phyloP scores from a whole-genome alignment of 441 rosid species.

The Gossypium lobatum region DNA sequence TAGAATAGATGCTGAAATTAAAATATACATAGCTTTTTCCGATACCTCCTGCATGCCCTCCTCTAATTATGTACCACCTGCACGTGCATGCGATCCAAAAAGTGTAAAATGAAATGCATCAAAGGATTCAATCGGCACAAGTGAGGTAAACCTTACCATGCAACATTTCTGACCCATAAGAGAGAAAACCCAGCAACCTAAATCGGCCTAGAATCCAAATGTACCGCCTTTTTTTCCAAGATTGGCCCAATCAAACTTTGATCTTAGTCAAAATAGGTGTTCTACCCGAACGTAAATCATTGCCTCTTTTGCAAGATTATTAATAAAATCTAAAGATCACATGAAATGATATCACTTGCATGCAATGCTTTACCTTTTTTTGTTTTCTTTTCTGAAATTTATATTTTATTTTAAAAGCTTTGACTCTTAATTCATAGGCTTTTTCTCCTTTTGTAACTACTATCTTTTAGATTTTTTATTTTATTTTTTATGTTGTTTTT shows the following conservation, averaged over 20 bases:
- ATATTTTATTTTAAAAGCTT: constrained; percentile 7
- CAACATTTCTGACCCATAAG: neutral
- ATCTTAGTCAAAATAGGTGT: neutral
- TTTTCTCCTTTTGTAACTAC: neutral
- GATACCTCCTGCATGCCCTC: neutral
- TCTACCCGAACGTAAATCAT: neutral
- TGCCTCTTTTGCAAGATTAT: neutral
- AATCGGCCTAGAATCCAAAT: neutral
- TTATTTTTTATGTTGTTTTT: too few species aligned
- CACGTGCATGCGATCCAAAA: neutral
- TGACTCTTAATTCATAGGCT: constrained; percentile 11
- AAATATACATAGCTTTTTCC: neutral
- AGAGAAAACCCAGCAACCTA: neutral
- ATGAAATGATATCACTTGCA: neutral
- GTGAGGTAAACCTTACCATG: neutral
- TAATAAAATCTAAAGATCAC: neutral
- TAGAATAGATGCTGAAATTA: neutral
- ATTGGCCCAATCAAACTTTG: neutral
- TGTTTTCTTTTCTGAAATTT: neutral
- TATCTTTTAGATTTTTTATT: too few species aligned
- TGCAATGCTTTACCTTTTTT: neutral
- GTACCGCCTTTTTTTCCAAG: neutral
- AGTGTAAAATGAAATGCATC: too few species aligned
- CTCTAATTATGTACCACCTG: neutral
- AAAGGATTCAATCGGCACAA: too few species aligned